Percentiles rank a stretch among this genome's conserved stretches.
phyloP scores from a whole-genome alignment of 2,329 filamentous ascomycete genomes.

The Ophiocordyceps camponoti-saundersi region DNA sequence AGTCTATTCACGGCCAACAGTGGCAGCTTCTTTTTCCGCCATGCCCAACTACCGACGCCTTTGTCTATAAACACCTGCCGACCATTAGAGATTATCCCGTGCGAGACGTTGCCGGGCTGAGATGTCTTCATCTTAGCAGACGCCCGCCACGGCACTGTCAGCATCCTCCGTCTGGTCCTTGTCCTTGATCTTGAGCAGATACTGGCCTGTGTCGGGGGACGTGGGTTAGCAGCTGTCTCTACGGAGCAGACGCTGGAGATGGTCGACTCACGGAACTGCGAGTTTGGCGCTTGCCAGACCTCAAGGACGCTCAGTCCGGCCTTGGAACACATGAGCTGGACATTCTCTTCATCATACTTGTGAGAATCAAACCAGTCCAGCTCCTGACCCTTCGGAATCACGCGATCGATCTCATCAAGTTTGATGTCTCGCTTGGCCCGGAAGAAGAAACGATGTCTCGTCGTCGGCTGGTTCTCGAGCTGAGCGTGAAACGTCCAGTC shows the following conservation, averaged over 20 bases:
- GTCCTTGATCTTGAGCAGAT: conserved; percentile 16
- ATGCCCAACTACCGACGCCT: too few relatives aligned
- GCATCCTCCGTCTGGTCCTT: conserved; percentile 15
- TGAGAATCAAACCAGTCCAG: conserved; percentile 27
- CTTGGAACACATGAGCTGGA: conserved; percentile 21
- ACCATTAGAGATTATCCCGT: not conserved
- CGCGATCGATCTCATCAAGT: conserved; percentile 8
- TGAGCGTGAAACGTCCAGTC: conserved; percentile 21
- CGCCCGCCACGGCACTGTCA: conserved; percentile 20
- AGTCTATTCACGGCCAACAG: not conserved
- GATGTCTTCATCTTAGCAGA: conserved; percentile 1
- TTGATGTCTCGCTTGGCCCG: conserved; percentile 16
- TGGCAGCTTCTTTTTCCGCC: not conserved
- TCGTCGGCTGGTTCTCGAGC: conserved; percentile 17
- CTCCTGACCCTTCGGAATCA: conserved; percentile 15
- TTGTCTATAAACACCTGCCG: too few relatives aligned
- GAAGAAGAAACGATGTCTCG: conserved; percentile 22
- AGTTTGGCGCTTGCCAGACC: conserved; percentile 18
- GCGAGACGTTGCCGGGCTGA: not conserved
- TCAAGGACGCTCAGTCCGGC: conserved; percentile 18
- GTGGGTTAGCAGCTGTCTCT: not conserved
- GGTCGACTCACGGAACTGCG: conserved; percentile 19
- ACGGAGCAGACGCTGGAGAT: not conserved
- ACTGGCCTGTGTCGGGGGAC: conserved; percentile 16
- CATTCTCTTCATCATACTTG: conserved; percentile 19